Conservation (phyloP, 305 asterid genomes). For the Solanum hybrid region DNA sequence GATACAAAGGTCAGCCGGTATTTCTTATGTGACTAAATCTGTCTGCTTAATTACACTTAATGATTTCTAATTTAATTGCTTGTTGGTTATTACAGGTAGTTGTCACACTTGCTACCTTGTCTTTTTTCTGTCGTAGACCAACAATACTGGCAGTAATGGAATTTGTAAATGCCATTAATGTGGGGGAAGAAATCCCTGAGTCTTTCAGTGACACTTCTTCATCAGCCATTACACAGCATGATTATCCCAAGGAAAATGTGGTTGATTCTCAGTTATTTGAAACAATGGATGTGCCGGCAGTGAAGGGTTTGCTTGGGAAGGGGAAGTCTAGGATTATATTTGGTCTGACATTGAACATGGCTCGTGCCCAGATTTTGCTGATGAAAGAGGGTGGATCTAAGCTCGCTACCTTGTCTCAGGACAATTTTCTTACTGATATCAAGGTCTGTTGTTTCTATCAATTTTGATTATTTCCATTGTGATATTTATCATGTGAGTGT, state of each 20-base stretch:
- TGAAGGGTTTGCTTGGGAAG: slow-evolving; percentile 69
- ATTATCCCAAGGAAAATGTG: slow-evolving; percentile 24
- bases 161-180: slow-evolving; percentile 59
- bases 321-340: slow-evolving; percentile 88
- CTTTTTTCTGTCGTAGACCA: slow-evolving; percentile 89
- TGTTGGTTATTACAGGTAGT: slow-evolving; percentile 52
- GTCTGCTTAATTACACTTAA: background rate
- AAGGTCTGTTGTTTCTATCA: slow-evolving; percentile 43
- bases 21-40: slow-evolving; percentile 1
- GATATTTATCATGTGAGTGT: background rate
- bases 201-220: slow-evolving; percentile 47
- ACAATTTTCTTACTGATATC: slow-evolving; percentile 76
- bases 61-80: background rate
- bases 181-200: slow-evolving; percentile 39
- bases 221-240: slow-evolving; percentile 27
- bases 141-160: slow-evolving; percentile 77
- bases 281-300: slow-evolving; percentile 63
- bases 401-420: slow-evolving; percentile 82
- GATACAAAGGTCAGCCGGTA: slow-evolving; percentile 59
- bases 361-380: slow-evolving; percentile 89
- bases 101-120: slow-evolving; percentile 85
- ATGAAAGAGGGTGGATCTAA: slow-evolving; percentile 80
- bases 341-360: slow-evolving; percentile 63
- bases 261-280: slow-evolving; percentile 35
- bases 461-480: slow-evolving; percentile 4